Base-by-base conservation (phyloP, 495 filamentous ascomycete species). In the Staphylotrichum tortipilum region DNA sequence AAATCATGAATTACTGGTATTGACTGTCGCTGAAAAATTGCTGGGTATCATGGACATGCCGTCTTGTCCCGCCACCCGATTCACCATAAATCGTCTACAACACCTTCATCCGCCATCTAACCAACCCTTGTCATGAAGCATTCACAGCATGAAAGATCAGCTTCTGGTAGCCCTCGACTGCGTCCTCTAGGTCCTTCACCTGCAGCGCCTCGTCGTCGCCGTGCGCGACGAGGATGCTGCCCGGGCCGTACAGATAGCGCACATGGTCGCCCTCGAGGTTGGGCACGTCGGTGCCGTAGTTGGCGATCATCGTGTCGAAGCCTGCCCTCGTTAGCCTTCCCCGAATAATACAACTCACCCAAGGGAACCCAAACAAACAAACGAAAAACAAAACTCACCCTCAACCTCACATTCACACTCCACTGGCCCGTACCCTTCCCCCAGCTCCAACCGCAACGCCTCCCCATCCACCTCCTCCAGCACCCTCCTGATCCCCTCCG, bases 261-360 rank as follows among this genome's bases (percentile, higher is more conserved):
- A 84, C 86, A 41, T 91, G 85, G 24, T 81, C 73, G 7, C 82
- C 79, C 17, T 79, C 54, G 36, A 97, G 61, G 50, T 88, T 82
- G 1, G 87, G 85, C 28, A 95, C 82, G 66, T 97, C 91, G 9
- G 91, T 97, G 4, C 91, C 91, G 61, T 96, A 97, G 52, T 94
- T 94, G 3, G 88, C 87, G 1, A 85, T 80, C 10, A 80, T 81
- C 0, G 79, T 81, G 26, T 89, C 78, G 50, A 95, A 95, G 0
- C 88, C 77, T 78, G 21, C 41, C 43, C 39, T 15, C 17, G 8
- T 28, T 29, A 37, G 45, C 23, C 12, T 14, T 1, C 23, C 21
- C n/a, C 7, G n/a, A n/a, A n/a, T n/a, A n/a, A n/a, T n/a, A n/a
- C n/a, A n/a, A n/a, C n/a, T n/a, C n/a, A n/a, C n/a, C n/a, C n/a